Evolutionary conservation across 1,284 basidiomycete genomes (phyloP).

Genomic region (Cutaneotrichosporon dermatis): DNA sequence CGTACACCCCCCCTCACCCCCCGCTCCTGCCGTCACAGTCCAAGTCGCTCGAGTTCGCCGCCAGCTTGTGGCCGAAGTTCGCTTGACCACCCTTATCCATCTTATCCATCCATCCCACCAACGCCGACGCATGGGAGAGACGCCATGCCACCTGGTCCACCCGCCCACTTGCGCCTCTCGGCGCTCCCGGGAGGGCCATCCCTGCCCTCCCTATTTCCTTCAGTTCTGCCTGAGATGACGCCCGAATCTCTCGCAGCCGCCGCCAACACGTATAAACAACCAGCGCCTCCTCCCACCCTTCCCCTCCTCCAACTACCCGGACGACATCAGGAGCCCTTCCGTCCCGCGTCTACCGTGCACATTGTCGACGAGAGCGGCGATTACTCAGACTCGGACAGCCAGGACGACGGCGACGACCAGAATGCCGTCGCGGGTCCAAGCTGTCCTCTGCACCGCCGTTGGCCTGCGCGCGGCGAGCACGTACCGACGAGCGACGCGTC

Average conservation of each 20-base stretch:
- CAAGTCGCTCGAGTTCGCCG: neutral
- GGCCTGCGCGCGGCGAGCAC: conserved; percentile 36
- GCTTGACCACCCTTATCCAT: neutral
- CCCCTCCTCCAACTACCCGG: conserved; percentile 36
- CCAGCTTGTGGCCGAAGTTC: neutral
- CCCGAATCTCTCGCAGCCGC: conserved; percentile 25
- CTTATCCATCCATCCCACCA: neutral
- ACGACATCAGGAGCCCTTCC: conserved; percentile 38
- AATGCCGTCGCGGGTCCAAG: conserved; percentile 10
- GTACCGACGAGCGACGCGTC: conserved; percentile 12
- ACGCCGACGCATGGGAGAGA: neutral
- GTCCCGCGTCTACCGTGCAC: conserved; percentile 6
- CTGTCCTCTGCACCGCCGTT: conserved; percentile 29
- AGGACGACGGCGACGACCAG: conserved; percentile 1
- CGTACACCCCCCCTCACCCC: neutral
- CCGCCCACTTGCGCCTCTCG: conserved; percentile 16
- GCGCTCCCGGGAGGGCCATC: conserved; percentile 6
- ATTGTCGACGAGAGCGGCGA: conserved; percentile 4
- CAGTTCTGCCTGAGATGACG: conserved; percentile 14
- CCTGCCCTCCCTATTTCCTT: conserved; percentile 13
- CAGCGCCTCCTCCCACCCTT: conserved; percentile 42
- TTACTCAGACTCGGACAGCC: neutral
- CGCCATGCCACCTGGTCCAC: conserved; percentile 9
- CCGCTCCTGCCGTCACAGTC: neutral
- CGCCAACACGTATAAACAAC: conserved; percentile 37